Percentiles rank a stretch among this genome's conserved stretches.
These are phyloP conservation scores for Eudorina sp. DNA, from an alignment of 139 green algal species.

Conservation along the genomic window DNA sequence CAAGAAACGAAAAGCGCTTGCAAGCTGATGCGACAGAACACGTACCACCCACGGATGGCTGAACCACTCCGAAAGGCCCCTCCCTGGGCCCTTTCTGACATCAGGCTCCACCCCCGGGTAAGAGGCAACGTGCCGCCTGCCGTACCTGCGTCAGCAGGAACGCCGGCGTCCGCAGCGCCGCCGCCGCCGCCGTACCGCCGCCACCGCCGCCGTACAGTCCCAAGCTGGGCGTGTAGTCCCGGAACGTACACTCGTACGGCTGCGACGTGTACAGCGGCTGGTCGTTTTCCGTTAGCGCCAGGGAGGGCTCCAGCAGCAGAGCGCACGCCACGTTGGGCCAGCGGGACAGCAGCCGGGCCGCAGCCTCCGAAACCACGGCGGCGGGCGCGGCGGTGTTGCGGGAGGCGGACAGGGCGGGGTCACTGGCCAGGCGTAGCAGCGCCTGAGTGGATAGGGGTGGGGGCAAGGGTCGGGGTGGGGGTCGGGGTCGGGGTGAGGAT, in stretches of 20 bases:
- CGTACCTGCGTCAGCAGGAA: slow-evolving; percentile 23
- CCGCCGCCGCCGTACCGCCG: slow-evolving; percentile 7
- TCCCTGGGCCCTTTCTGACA: too few relatives aligned
- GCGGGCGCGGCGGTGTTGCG: neutral
- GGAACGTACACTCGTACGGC: slow-evolving; percentile 46
- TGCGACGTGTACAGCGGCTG: neutral
- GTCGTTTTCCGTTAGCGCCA: slow-evolving; percentile 12
- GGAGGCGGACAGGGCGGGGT: neutral
- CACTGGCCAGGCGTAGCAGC: slow-evolving; percentile 6
- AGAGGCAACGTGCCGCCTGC: too few relatives aligned
- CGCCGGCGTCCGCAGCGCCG: slow-evolving; percentile 33
- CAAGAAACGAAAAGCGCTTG: too few relatives aligned
- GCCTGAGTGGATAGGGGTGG: neutral
- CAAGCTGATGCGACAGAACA: too few relatives aligned
- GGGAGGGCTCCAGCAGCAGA: slow-evolving; percentile 35
- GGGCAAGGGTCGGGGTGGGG: neutral
- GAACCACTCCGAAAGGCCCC: too few relatives aligned
- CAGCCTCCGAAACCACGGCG: neutral
- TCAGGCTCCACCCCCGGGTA: too few relatives aligned
- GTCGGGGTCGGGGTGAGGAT: too few relatives aligned
- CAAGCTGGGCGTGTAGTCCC: slow-evolving; percentile 37
- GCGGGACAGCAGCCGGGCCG: neutral
- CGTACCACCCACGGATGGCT: too few relatives aligned
- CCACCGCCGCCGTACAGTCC: slow-evolving; percentile 35
- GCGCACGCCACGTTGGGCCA: neutral